phyloP scores from a whole-genome alignment of 129 eudicot species.

The Silybum marianum region DNA sequence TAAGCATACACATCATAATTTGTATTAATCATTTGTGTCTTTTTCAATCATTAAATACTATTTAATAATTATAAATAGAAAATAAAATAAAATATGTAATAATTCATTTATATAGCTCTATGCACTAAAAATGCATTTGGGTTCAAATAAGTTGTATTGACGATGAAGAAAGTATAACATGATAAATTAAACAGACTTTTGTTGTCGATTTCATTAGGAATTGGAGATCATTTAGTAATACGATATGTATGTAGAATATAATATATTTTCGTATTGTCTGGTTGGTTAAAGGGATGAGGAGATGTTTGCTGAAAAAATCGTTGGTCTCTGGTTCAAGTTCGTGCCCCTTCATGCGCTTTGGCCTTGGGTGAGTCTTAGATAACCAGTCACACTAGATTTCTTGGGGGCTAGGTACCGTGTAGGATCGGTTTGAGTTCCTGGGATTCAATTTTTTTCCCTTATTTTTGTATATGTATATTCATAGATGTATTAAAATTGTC shows the following conservation, averaged over 20 bases:
- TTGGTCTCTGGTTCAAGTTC: too few species aligned
- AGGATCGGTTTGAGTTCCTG: too few species aligned
- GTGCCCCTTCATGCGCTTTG: too few species aligned
- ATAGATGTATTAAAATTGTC: too few species aligned
- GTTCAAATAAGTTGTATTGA: background rate
- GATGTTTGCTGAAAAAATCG: too few species aligned
- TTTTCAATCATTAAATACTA: conserved; percentile 17
- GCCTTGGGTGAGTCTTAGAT: too few species aligned
- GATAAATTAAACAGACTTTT: background rate
- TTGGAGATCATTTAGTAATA: background rate
- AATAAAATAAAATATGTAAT: too few species aligned
- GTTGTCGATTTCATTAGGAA: background rate
- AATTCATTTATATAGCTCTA: background rate
- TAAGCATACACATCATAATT: conserved; percentile 34
- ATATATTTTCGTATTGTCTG: too few species aligned
- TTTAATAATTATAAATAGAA: background rate
- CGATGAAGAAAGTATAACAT: background rate
- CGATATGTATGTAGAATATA: background rate
- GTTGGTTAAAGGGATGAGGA: too few species aligned
- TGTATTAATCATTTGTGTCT: conserved; percentile 28
- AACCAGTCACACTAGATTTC: too few species aligned
- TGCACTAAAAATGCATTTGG: background rate
- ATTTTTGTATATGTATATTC: background rate
- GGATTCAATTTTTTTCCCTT: too few species aligned
- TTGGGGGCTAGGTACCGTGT: too few species aligned